Base-by-base conservation (phyloP, 1,284 basidiomycete species). In the Papiliotrema fonsecae region DNA sequence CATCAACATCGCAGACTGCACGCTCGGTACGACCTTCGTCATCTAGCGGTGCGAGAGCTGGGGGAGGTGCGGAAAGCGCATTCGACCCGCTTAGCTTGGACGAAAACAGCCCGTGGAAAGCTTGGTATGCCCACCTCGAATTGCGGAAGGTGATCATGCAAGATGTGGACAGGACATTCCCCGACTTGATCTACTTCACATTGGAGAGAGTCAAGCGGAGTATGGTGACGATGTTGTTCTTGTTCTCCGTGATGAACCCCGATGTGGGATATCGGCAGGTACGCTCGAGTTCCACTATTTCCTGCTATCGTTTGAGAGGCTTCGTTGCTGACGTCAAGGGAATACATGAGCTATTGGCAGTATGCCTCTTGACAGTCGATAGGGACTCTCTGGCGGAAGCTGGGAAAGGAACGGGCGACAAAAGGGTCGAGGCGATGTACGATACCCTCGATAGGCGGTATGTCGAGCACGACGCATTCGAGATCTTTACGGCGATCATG, bases 121-220 rank as follows among this genome's bases (percentile, higher is more conserved):
- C 84, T 38, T 96, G 89, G 88, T 97, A 96, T 67, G 77, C 82
- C 16, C 82, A 88, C 30, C 78, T 91, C 22, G 92, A 96, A 46
- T 76, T 94, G 28, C 79, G 89, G 18, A 89, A 85, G 65, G 87
- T 82, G 4, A 94, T 97, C 47, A 74, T 82, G 21, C 88, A 93
- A 70, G 92, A 97, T 67, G 92, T 97, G 0, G 88, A 93, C 60
- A 79, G 92, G 62, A 96, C 92, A 81, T 96, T 94, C 66, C 92
- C 92, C 9, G 92, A 96, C 55, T 84, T 93, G 45, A 78, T 78
- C 2, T 96, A 92, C 75, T 97, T 96, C 69, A 82, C 86, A 24
- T 78, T 83, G 19, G 68, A 79, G 22, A 78, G 82, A 19, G 82
- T 91, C 2, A 87, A 89, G 64, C 76, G 77, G n/a, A 82, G 85